These are phyloP conservation scores for Psilocybe azurescens DNA, from an alignment of 768 basidiomycete species.

Conservation along the genomic window DNA sequence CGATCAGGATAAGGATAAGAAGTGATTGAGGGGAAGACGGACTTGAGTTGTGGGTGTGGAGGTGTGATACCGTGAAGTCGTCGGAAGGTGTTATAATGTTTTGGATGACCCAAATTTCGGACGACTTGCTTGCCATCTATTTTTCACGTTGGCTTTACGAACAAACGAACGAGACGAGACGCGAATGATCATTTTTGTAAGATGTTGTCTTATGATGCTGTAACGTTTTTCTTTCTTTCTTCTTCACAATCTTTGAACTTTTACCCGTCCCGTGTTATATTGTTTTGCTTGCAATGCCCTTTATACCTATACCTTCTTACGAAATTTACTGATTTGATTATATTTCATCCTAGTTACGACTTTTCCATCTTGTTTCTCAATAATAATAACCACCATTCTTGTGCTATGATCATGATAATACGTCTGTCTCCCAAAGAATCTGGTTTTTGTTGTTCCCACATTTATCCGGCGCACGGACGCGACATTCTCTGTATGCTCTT, in stretches of 20 bases:
- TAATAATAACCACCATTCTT: not conserved
- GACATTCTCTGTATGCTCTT: too few species aligned
- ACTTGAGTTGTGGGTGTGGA: not conserved
- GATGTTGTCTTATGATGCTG: not conserved
- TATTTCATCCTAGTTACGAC: not conserved
- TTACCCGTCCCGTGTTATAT: not conserved
- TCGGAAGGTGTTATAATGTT: too few species aligned
- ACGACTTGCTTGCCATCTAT: too few species aligned
- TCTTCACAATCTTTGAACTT: not conserved
- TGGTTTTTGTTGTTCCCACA: too few species aligned
- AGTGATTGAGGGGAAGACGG: slow-evolving; percentile 1
- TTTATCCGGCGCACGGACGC: too few species aligned
- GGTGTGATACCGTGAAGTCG: too few species aligned
- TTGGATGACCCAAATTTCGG: too few species aligned
- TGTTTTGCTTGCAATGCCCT: not conserved
- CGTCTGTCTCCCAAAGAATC: too few species aligned
- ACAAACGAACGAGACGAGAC: not conserved
- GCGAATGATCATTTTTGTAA: not conserved
- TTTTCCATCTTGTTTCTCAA: not conserved
- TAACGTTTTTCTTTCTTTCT: not conserved
- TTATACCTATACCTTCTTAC: not conserved
- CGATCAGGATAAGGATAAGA: slow-evolving; percentile 54
- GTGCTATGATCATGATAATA: too few species aligned
- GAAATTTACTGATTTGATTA: not conserved
- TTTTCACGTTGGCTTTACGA: too few species aligned